These are phyloP conservation scores for Grammothele lineata DNA, from an alignment of 768 basidiomycete genomes.

Conservation along the genomic window DNA sequence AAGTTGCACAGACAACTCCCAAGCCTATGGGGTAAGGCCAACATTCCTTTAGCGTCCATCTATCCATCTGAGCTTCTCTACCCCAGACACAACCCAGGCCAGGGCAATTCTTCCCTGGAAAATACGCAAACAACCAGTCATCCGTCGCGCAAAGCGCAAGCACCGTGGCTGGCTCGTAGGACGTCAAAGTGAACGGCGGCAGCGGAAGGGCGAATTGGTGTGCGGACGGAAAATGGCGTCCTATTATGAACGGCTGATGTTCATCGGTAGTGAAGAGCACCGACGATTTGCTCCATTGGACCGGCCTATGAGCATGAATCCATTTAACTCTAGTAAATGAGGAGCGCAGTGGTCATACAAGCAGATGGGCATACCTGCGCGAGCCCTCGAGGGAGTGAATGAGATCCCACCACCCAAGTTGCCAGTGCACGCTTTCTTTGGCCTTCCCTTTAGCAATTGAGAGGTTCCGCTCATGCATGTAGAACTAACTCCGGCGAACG, in stretches of 20 bases:
- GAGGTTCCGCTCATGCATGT: constrained; percentile 19
- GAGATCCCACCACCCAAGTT: constrained; percentile 72
- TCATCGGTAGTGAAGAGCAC: constrained; percentile 68
- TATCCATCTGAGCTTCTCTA: constrained; percentile 53
- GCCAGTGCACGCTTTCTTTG: constrained; percentile 51
- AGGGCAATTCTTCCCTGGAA: constrained; percentile 52
- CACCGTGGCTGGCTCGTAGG: constrained; percentile 56
- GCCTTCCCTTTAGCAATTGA: constrained; percentile 49
- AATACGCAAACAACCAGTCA: constrained; percentile 71
- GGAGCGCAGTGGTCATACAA: neutral
- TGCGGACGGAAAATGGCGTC: constrained; percentile 65
- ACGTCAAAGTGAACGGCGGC: constrained; percentile 39
- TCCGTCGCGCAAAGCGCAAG: constrained; percentile 58
- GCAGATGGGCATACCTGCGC: constrained; percentile 40
- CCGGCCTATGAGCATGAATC: constrained; percentile 40
- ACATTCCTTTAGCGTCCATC: constrained; percentile 54
- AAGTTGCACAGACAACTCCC: constrained; percentile 58
- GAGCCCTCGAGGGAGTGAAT: constrained; percentile 55
- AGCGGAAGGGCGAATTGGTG: constrained; percentile 62
- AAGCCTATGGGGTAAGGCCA: constrained; percentile 49
- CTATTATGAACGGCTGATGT: constrained; percentile 53
- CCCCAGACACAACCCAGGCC: constrained; percentile 67
- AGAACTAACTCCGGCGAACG: too few species aligned
- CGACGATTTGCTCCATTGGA: constrained; percentile 68
- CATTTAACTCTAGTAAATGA: neutral